phyloP scores from a whole-genome alignment of 352 stramenopile species.

The Nothophytophthora sp. region DNA sequence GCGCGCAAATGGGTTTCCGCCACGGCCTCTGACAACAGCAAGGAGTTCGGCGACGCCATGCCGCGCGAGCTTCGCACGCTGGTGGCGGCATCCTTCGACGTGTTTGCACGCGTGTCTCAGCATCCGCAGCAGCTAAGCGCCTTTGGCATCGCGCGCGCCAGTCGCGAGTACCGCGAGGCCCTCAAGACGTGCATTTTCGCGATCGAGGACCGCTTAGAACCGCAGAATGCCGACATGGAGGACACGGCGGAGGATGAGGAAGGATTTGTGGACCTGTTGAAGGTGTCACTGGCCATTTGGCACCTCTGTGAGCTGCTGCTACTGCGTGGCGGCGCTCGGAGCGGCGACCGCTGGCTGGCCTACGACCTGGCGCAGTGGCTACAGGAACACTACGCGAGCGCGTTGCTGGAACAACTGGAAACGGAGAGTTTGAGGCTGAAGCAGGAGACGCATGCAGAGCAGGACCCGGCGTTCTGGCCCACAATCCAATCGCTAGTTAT shows the following conservation, averaged over 20 bases:
- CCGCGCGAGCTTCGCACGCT: constrained; percentile 54
- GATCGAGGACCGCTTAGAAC: constrained; percentile 52
- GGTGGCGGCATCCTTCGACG: constrained; percentile 60
- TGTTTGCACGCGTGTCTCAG: constrained; percentile 44
- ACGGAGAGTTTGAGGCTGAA: constrained; percentile 45
- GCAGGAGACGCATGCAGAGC: constrained; percentile 28
- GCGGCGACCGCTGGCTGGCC: constrained; percentile 54
- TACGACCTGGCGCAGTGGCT: constrained; percentile 79
- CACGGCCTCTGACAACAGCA: background rate
- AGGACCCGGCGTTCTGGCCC: constrained; percentile 60
- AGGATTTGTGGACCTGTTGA: constrained; percentile 64
- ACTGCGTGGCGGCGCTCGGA: constrained; percentile 49
- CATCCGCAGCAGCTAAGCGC: constrained; percentile 12
- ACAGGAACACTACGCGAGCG: constrained; percentile 71
- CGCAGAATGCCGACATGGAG: constrained; percentile 11
- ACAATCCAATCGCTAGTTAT: constrained; percentile 65
- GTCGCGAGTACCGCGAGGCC: constrained; percentile 71
- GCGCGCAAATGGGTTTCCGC: constrained; percentile 39
- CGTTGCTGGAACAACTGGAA: constrained; percentile 56
- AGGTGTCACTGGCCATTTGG: constrained; percentile 80
- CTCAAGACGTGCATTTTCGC: constrained; percentile 69
- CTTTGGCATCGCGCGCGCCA: constrained; percentile 30
- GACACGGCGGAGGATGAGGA: constrained; percentile 32
- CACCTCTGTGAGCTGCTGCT: constrained; percentile 81
- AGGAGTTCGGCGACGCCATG: constrained; percentile 36